A percentile compares a stretch with the other conserved stretches of the same genome.
Conservation (phyloP, 352 stramenopile genomes). For the Phytophthora rubi region DNA sequence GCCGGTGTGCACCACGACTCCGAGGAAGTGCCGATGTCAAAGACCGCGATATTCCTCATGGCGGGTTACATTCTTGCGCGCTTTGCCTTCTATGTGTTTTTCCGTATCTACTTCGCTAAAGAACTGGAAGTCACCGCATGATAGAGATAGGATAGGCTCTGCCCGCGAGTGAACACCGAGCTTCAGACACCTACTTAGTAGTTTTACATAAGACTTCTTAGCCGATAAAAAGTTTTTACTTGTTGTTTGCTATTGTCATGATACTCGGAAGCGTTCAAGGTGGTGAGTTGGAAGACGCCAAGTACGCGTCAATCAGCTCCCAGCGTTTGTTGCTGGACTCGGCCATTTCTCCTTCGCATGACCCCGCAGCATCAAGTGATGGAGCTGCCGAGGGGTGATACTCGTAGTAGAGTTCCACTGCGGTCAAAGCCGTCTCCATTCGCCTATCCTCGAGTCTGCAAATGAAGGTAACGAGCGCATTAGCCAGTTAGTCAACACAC, state of each 20-base stretch:
- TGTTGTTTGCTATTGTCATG: constrained; percentile 20
- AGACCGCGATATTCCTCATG: constrained; percentile 62
- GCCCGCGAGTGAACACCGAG: not conserved
- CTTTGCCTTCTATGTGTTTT: constrained; percentile 64
- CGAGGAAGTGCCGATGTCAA: constrained; percentile 81
- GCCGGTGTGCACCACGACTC: constrained; percentile 81
- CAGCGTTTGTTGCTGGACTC: constrained; percentile 18
- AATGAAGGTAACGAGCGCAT: not conserved
- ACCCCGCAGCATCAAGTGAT: not conserved
- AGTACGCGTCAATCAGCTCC: constrained; percentile 28
- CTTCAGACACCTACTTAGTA: not conserved
- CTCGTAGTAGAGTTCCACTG: constrained; percentile 51
- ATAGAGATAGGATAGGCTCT: constrained; percentile 1
- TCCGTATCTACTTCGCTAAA: constrained; percentile 61
- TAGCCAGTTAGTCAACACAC: not conserved
- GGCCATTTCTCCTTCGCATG: not conserved
- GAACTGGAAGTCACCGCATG: constrained; percentile 49
- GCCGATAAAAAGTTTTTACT: not conserved
- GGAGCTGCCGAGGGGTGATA: constrained; percentile 29
- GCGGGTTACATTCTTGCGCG: constrained; percentile 52
- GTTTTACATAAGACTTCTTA: constrained; percentile 11
- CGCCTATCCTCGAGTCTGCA: constrained; percentile 50
- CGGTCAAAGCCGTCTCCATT: constrained; percentile 40
- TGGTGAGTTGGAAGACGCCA: constrained; percentile 27
- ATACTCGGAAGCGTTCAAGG: constrained; percentile 23